Evolutionary conservation across 1,139 yeast genomes (phyloP).

Genomic region (Yamadazyma atlantica): DNA sequence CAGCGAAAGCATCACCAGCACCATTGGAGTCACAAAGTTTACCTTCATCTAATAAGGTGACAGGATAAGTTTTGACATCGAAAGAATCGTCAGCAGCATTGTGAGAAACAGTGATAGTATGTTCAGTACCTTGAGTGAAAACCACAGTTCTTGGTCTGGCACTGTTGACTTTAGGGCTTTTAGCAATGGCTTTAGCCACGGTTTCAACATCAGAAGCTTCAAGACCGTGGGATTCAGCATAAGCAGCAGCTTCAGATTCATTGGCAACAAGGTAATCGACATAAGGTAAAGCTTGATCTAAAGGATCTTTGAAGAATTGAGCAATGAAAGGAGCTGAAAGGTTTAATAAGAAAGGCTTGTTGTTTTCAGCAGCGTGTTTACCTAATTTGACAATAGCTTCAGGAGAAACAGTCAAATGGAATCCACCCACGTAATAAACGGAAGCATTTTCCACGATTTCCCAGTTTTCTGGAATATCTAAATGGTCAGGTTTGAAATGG

Average conservation of each 20-base stretch:
- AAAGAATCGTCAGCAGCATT: conserved; percentile 47
- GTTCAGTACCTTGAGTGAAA: conserved; percentile 91
- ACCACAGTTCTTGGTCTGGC: conserved; percentile 77
- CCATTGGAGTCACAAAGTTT: conserved; percentile 92
- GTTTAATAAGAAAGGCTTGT: conserved; percentile 84
- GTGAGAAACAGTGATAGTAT: conserved; percentile 73
- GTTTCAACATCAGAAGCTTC: conserved; percentile 59
- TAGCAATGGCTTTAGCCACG: conserved; percentile 81
- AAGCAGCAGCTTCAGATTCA: conserved; percentile 96
- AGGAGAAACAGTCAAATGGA: conserved; percentile 96
- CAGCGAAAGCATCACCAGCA: conserved; percentile 99
- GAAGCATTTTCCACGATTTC: conserved; percentile 75
- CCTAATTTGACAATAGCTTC: conserved; percentile 90
- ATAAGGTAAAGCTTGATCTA: conserved; percentile 79
- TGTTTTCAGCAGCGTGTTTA: conserved; percentile 81
- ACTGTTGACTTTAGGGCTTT: conserved; percentile 72
- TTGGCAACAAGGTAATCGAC: conserved; percentile 92
- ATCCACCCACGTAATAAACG: conserved; percentile 92
- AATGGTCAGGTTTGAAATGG: conserved; percentile 88
- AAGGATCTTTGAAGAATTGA: conserved; percentile 89
- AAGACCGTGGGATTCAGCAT: conserved; percentile 79
- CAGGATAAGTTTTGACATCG: conserved; percentile 56
- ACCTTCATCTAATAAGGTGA: conserved; percentile 63
- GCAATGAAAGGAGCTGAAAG: conserved; percentile 96
- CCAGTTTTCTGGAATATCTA: conserved; percentile 92